Percentiles rank a stretch among this genome's conserved stretches.
Evolutionary conservation across 139 green algal species (phyloP).

Genomic region (Coccomyxa sp.): DNA sequence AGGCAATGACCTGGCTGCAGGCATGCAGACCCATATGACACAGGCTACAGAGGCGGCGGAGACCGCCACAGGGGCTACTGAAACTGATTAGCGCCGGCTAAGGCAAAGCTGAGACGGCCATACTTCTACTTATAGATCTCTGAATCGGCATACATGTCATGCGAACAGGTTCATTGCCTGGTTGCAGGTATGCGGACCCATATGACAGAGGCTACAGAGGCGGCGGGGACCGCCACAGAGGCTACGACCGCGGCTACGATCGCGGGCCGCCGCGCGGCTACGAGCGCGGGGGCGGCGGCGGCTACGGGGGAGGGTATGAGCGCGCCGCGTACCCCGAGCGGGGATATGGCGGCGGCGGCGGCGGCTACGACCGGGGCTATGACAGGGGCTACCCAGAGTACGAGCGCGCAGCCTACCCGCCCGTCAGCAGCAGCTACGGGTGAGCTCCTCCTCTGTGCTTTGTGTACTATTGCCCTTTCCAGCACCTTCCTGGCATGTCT

Average conservation of each 20-base stretch:
- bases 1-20: too few species aligned
- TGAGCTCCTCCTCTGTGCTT: too few species aligned
- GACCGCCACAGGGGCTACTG: neutral
- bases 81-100: neutral
- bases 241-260: conserved; percentile 3
- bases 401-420: neutral
- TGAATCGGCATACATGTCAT: neutral
- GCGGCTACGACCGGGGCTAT: conserved; percentile 14
- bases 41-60: too few species aligned
- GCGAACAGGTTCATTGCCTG: neutral
- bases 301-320: conserved; percentile 2
- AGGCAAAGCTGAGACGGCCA: neutral
- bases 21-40: too few species aligned
- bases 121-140: neutral
- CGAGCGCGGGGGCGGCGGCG: neutral
- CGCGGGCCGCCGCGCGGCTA: neutral
- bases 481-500: neutral
- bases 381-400: conserved; percentile 9
- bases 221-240: neutral
- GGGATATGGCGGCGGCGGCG: conserved; percentile 1
- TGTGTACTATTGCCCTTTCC: too few species aligned
- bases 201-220: neutral
- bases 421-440: neutral
- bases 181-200: neutral
- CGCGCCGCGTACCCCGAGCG: neutral